Evolutionary conservation across 768 basidiomycete species (phyloP).

Genomic region (Trametes cinnabarina): DNA sequence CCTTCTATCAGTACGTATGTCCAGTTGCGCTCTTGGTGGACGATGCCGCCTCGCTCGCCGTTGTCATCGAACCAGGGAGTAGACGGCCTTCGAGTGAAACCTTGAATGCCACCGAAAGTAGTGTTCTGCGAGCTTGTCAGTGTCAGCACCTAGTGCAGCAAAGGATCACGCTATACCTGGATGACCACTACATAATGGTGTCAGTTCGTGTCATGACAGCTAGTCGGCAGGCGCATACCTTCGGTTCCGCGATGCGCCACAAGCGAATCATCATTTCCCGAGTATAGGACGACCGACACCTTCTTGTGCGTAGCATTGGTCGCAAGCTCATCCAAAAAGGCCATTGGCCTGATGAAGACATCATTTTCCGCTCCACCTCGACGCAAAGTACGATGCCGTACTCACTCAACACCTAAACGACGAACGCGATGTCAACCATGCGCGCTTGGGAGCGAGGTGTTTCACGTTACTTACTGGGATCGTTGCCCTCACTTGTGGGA

Average conservation of each 20-base stretch:
- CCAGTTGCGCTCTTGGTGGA: constrained; percentile 74
- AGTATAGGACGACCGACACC: constrained; percentile 56
- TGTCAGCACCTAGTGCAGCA: background rate
- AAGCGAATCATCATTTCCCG: constrained; percentile 68
- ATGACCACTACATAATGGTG: constrained; percentile 35
- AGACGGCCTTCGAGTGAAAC: constrained; percentile 65
- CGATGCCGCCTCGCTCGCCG: constrained; percentile 60
- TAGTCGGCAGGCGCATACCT: constrained; percentile 36
- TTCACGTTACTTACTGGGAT: constrained; percentile 34
- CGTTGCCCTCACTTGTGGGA: constrained; percentile 16
- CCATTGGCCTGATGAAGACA: constrained; percentile 47
- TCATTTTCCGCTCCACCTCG: background rate
- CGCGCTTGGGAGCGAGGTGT: background rate
- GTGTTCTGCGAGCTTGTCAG: constrained; percentile 51
- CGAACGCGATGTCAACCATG: background rate
- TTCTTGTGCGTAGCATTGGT: constrained; percentile 54
- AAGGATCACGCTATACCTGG: constrained; percentile 36
- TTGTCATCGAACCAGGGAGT: constrained; percentile 65
- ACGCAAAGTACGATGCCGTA: background rate
- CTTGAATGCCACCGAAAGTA: constrained; percentile 77
- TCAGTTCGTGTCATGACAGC: background rate
- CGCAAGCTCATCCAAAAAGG: constrained; percentile 60
- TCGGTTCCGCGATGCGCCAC: constrained; percentile 62
- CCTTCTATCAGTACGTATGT: constrained; percentile 38
- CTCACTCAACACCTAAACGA: constrained; percentile 37